Conservation (phyloP, 2,329 filamentous ascomycete genomes). For the Rasamsonia emersonii region DNA sequence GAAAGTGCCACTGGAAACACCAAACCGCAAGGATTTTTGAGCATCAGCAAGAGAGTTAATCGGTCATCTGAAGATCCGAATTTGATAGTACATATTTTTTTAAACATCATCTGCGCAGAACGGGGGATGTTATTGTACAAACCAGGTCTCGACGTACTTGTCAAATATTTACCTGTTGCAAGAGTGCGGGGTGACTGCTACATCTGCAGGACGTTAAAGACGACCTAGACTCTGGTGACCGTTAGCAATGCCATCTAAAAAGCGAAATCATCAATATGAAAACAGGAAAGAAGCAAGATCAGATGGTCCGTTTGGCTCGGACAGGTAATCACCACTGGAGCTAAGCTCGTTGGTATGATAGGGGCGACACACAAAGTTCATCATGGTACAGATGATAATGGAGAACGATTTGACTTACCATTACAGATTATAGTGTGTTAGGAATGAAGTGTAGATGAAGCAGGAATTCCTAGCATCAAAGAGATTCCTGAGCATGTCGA, state of each 20-base stretch:
- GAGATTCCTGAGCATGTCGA: no score
- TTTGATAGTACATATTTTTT: slow-evolving; percentile 41
- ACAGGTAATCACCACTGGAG: slow-evolving; percentile 53
- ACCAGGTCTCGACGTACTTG: no score
- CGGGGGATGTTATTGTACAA: no score
- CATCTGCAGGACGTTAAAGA: slow-evolving; percentile 1
- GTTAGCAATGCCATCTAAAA: slow-evolving; percentile 17
- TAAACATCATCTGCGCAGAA: slow-evolving; percentile 39
- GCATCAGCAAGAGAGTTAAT: slow-evolving; percentile 8
- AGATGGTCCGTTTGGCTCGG: slow-evolving; percentile 54
- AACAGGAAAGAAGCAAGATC: slow-evolving; percentile 22
- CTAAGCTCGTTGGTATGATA: slow-evolving; percentile 44
- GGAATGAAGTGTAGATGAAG: no score
- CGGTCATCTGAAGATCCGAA: slow-evolving; percentile 35
- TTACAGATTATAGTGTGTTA: no score
- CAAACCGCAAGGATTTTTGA: neutral
- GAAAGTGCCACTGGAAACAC: no score
- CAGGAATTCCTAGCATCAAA: no score
- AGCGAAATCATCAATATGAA: slow-evolving; percentile 4
- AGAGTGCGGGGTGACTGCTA: neutral
- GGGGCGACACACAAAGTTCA: slow-evolving; percentile 56
- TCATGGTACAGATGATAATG: slow-evolving; percentile 33
- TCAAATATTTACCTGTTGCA: no score
- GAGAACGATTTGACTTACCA: slow-evolving; percentile 20
- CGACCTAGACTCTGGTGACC: no score